A percentile compares a stretch with the other conserved stretches of the same genome.
These are phyloP conservation scores for Ceratocystis alfenasii DNA, from an alignment of 2,329 filamentous ascomycete genomes.

Conservation along the genomic window DNA sequence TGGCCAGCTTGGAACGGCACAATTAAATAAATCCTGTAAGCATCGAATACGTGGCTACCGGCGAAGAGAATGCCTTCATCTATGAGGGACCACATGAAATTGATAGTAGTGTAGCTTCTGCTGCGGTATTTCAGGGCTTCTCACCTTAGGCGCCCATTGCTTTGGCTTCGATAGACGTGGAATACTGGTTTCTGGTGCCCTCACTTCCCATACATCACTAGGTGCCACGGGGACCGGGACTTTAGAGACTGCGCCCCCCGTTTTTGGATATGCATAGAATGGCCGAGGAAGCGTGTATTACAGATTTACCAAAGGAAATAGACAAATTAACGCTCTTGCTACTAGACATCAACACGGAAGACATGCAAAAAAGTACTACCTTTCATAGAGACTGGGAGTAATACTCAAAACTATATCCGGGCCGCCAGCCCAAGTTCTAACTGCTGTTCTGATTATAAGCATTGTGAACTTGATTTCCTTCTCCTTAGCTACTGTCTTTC, in stretches of 20 bases:
- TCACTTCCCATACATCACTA: constrained; percentile 63
- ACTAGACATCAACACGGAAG: constrained; percentile 41
- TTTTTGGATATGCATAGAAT: constrained; percentile 50
- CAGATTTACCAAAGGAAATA: constrained; percentile 34
- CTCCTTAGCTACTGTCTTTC: background rate
- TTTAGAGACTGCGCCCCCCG: constrained; percentile 31
- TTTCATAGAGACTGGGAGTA: constrained; percentile 34
- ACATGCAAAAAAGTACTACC: constrained; percentile 36
- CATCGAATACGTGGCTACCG: constrained; percentile 32
- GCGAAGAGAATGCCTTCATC: constrained; percentile 33
- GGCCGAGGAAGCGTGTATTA: constrained; percentile 44
- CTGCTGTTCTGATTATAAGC: background rate
- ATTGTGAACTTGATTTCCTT: background rate
- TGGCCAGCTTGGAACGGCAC: constrained; percentile 53
- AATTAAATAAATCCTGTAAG: constrained; percentile 38
- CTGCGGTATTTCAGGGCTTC: constrained; percentile 52
- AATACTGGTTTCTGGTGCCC: constrained; percentile 61
- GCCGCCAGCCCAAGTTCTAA: background rate
- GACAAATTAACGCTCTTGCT: constrained; percentile 38
- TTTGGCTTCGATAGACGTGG: constrained; percentile 63
- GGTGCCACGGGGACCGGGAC: constrained; percentile 64
- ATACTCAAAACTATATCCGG: constrained; percentile 31
- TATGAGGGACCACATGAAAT: constrained; percentile 38
- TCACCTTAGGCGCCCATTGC: constrained; percentile 69
- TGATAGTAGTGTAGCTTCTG: constrained; percentile 34